phyloP scores from a whole-genome alignment of 805 yeast species.

The Citeromyces nyonsensis region DNA sequence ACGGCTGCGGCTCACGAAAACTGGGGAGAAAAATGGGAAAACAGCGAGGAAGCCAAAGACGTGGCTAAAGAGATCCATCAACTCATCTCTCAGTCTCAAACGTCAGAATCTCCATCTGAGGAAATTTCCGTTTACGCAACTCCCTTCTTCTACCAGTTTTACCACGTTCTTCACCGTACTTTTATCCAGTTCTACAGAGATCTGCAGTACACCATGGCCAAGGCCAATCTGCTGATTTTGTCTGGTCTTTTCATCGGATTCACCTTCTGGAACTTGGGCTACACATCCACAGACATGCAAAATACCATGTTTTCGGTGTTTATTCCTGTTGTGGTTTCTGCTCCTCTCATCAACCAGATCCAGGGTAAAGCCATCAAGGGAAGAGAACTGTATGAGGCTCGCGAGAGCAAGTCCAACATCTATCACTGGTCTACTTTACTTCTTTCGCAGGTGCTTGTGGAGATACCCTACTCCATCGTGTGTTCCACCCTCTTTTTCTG shows the following conservation, averaged over 20 bases:
- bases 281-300: slow-evolving; percentile 33
- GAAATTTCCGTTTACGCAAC: slow-evolving; percentile 17
- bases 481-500: slow-evolving; percentile 20
- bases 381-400: slow-evolving; percentile 42
- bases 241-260: slow-evolving; percentile 60
- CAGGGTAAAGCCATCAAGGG: slow-evolving; percentile 35
- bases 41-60: slow-evolving; percentile 8
- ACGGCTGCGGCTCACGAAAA: slow-evolving; percentile 20
- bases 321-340: slow-evolving; percentile 33
- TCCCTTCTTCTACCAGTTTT: slow-evolving; percentile 26
- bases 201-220: slow-evolving; percentile 46
- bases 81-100: slow-evolving; percentile 2
- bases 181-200: slow-evolving; percentile 37
- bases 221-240: slow-evolving; percentile 25
- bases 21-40: slow-evolving; percentile 17
- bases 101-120: slow-evolving; percentile 6
- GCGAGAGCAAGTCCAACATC: slow-evolving; percentile 50
- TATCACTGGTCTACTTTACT: slow-evolving; percentile 47
- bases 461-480: slow-evolving; percentile 38
- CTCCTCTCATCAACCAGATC: slow-evolving; percentile 44
- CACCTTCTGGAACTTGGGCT: slow-evolving; percentile 42
- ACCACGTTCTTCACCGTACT: slow-evolving; percentile 24
- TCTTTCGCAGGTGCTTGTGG: slow-evolving; percentile 32
- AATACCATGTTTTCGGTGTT: slow-evolving; percentile 45
- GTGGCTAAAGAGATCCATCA: slow-evolving; percentile 10